Conservation (phyloP, 2,329 filamentous ascomycete genomes). For the Aspergillus quadrilineatus region DNA sequence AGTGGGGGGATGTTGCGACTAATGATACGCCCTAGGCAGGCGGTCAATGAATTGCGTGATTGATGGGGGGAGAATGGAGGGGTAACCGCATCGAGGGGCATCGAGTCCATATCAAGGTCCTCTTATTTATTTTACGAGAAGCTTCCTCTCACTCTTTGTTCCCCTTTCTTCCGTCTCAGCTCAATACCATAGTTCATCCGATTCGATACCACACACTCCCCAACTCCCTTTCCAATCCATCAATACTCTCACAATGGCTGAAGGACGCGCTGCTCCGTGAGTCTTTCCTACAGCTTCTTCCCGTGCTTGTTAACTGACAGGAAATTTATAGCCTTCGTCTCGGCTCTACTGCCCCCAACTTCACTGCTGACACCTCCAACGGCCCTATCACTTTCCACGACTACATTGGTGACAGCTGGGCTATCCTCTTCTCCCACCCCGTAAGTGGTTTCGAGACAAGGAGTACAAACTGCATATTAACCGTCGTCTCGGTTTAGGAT, state of each 20-base stretch:
- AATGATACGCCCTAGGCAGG: conserved; percentile 9
- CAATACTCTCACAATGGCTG: conserved; percentile 39
- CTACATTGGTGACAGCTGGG: conserved; percentile 69
- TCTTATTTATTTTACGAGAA: conserved; percentile 4
- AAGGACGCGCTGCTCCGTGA: conserved; percentile 45
- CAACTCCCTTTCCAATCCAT: not conserved
- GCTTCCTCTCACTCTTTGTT: conserved; percentile 7
- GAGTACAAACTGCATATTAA: not conserved
- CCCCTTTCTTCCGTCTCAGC: not conserved
- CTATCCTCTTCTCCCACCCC: conserved; percentile 70
- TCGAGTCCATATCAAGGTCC: conserved; percentile 5
- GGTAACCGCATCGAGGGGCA: conserved; percentile 9
- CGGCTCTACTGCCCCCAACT: conserved; percentile 66
- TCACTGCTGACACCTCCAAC: conserved; percentile 66
- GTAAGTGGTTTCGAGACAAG: conserved; percentile 31
- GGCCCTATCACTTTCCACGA: conserved; percentile 70
- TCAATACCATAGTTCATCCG: not conserved
- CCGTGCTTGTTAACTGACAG: conserved; percentile 8
- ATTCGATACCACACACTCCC: conserved; percentile 1
- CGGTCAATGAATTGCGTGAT: conserved; percentile 40
- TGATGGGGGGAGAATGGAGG: conserved; percentile 13
- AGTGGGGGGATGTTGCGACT: not conserved
- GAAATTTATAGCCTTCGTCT: conserved; percentile 55
- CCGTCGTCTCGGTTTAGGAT: conserved; percentile 25
- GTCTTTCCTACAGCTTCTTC: conserved; percentile 18